Conservation (phyloP, 495 filamentous ascomycete genomes). For the Trypethelium eluteriae region DNA sequence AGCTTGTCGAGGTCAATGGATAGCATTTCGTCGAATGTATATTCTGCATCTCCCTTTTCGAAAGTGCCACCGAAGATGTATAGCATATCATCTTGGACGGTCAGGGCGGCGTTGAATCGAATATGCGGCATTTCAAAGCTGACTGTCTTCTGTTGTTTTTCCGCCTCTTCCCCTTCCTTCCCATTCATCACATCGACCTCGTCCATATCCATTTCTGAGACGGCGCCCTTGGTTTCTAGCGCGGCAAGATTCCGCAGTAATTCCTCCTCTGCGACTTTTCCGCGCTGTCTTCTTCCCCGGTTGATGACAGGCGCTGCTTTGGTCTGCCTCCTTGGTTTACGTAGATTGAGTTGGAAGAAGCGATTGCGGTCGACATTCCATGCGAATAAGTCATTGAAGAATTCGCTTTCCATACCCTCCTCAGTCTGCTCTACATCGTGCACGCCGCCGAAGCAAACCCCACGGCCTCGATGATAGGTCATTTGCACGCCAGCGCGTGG, state of each 20-base stretch:
- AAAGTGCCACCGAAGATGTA: conserved; percentile 94
- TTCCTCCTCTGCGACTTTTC: conserved; percentile 82
- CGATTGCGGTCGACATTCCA: conserved; percentile 93
- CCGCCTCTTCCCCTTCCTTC: conserved; percentile 45
- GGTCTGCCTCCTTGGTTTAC: conserved; percentile 54
- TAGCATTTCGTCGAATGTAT: conserved; percentile 88
- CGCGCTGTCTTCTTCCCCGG: conserved; percentile 57
- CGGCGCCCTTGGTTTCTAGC: conserved; percentile 59
- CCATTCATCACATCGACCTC: conserved; percentile 40
- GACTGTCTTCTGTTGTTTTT: conserved; percentile 43
- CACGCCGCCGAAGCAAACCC: conserved; percentile 89
- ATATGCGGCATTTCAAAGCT: conserved; percentile 74
- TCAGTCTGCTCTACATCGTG: conserved; percentile 90
- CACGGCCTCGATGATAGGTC: conserved; percentile 84
- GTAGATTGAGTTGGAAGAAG: conserved; percentile 75
- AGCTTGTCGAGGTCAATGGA: conserved; percentile 84
- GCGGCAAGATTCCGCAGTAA: conserved; percentile 74
- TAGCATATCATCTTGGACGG: conserved; percentile 83
- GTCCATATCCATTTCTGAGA: conserved; percentile 48
- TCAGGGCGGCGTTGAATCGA: conserved; percentile 80
- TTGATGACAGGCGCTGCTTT: conserved; percentile 52
- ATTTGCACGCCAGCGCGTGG: conserved; percentile 81
- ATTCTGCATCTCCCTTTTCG: conserved; percentile 89
- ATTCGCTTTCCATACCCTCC: conserved; percentile 91
- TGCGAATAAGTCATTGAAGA: conserved; percentile 80